Base-by-base conservation (phyloP, 2,329 filamentous ascomycete genomes). In the Fusarium sterilihyphosum region DNA sequence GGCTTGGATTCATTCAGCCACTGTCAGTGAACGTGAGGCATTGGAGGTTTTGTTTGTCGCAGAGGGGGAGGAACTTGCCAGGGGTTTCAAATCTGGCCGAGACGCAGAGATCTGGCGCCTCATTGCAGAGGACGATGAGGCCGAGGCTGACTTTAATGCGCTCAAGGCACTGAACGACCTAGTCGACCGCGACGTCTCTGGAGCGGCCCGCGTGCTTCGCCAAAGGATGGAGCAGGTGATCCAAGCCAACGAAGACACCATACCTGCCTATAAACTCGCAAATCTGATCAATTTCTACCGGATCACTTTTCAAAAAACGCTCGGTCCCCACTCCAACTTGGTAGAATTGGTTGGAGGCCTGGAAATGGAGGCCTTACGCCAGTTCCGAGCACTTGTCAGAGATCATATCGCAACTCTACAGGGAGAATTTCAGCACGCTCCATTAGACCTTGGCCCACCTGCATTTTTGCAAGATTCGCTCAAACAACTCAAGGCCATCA, bases 1-100 rank as follows among this genome's bases (percentile, higher is more conserved):
- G 20, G 96, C 96, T 10, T 99, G 96, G 96, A 91, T 93, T 11
- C 96, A 99, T 81, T 98, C 96, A 2, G 93, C 95, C 6, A 92
- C 96, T 0, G 96, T 99, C 2, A 97, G 96, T 38, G 96, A 99
- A 82, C 90, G 94, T 60, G 96, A 99, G 82, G 95, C 95, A 1
- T 87, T 99, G 11, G 96, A 98, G 81, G 91, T 94, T 5, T 86
- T 99, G 2, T 99, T 99, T 80, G 92, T 98, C 47, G 92, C 93
- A 0, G 95, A 98, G 71, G 95, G 94, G 5, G 93, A 96, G 71
- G 94, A 97, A 78, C 93, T 98, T 65, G 92, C 93, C 33, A 93
- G 91, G 73, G 94, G 93, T 2, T 92, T 98, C 33, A 91, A 94
- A 79, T 91, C 92, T 49, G 94, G 94, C 2, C 88, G 93, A 38